These are phyloP conservation scores for Diaporthe sp. DNA, from an alignment of 2,329 filamentous ascomycete species.

Conservation along the genomic window DNA sequence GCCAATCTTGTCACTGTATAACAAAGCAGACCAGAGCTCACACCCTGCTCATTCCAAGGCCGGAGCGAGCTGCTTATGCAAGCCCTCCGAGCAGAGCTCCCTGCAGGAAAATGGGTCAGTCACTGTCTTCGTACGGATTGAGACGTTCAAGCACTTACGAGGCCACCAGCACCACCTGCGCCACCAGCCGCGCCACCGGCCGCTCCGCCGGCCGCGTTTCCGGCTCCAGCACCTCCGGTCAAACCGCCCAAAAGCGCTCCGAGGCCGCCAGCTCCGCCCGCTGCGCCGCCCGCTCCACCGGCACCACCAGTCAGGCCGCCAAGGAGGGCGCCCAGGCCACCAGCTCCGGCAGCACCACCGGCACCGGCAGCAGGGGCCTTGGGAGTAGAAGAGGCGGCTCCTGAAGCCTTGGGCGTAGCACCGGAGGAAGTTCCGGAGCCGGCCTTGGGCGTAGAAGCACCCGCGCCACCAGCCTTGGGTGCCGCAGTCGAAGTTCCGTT, in stretches of 20 bases:
- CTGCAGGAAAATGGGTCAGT: neutral
- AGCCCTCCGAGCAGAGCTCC: neutral
- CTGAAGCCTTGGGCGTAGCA: neutral
- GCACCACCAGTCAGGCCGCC: neutral
- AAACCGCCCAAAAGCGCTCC: neutral
- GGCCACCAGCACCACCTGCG: neutral
- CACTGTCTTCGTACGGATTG: too few species aligned
- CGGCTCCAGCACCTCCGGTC: neutral
- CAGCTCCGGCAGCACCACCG: neutral
- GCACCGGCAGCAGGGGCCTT: neutral
- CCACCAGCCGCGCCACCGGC: neutral
- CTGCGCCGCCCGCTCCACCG: neutral
- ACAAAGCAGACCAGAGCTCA: neutral
- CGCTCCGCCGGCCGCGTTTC: neutral
- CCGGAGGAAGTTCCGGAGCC: slow-evolving; percentile 3
- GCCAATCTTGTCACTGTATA: neutral
- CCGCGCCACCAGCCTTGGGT: slow-evolving; percentile 16
- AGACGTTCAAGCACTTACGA: neutral
- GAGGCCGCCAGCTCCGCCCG: slow-evolving; percentile 7
- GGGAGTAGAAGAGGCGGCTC: neutral
- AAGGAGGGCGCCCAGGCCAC: slow-evolving; percentile 2
- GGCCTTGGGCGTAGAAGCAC: neutral
- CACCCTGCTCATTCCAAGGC: neutral
- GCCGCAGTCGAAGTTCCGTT: slow-evolving; percentile 9
- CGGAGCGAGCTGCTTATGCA: neutral